Evolutionary conservation across 352 stramenopile genomes (phyloP).

Genomic region (Globisporangium viniferum): DNA sequence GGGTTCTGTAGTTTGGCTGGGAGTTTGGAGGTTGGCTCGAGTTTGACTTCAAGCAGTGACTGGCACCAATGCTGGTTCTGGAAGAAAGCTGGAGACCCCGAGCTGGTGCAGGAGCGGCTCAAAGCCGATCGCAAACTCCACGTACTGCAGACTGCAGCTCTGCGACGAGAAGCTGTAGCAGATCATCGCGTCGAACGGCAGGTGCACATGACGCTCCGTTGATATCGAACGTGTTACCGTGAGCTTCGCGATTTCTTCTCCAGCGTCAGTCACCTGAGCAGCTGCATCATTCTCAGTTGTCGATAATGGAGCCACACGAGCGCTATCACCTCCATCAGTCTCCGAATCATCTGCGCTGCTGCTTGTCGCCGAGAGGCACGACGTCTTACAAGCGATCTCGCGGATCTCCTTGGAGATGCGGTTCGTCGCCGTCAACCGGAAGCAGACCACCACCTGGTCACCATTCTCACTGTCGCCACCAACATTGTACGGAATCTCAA

Average conservation of each 20-base stretch:
- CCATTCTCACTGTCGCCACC: slow-evolving; percentile 23
- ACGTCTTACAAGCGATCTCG: slow-evolving; percentile 54
- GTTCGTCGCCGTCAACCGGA: slow-evolving; percentile 71
- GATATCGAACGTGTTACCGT: not conserved
- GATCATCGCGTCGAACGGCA: slow-evolving; percentile 78
- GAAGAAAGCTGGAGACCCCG: slow-evolving; percentile 57
- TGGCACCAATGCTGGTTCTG: slow-evolving; percentile 3
- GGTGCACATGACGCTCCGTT: slow-evolving; percentile 67
- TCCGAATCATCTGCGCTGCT: not conserved
- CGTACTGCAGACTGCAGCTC: slow-evolving; percentile 57
- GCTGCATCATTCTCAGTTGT: not conserved
- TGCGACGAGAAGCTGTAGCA: slow-evolving; percentile 70
- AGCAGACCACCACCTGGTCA: slow-evolving; percentile 38
- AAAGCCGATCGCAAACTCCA: slow-evolving; percentile 87
- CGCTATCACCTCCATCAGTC: not conserved
- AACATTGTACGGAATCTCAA: slow-evolving; percentile 61
- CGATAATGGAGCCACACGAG: slow-evolving; percentile 1
- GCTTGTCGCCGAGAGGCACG: slow-evolving; percentile 41
- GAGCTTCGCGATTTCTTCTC: not conserved
- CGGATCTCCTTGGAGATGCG: slow-evolving; percentile 61
- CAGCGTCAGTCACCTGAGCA: not conserved
- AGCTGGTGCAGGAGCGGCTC: slow-evolving; percentile 79
- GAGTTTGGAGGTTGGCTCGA: not conserved
- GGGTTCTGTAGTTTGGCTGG: not conserved
- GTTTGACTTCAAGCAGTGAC: not conserved